phyloP scores from a whole-genome alignment of 805 yeast species.

The Scheffersomyces coipomensis region DNA sequence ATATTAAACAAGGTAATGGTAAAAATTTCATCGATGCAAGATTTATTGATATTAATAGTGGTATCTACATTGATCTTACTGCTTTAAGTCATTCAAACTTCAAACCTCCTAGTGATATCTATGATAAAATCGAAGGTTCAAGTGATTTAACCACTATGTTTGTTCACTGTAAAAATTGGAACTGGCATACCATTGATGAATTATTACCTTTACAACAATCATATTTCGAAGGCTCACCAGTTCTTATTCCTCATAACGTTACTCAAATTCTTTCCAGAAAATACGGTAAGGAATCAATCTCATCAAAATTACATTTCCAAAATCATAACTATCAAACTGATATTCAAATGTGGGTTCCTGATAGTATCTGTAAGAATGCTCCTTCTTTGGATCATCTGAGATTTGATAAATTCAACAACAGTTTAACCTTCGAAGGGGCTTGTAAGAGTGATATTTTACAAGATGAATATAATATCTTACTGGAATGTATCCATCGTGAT shows the following conservation, averaged over 20 bases:
- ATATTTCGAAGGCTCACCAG: constrained; percentile 35
- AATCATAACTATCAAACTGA: constrained; percentile 41
- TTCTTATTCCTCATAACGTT: constrained; percentile 33
- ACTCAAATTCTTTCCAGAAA: constrained; percentile 27
- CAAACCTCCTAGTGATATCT: constrained; percentile 14
- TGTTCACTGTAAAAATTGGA: constrained; percentile 39
- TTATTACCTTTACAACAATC: constrained; percentile 34
- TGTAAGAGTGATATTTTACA: constrained; percentile 32
- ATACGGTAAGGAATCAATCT: constrained; percentile 29
- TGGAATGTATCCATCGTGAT: constrained; percentile 24
- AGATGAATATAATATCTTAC: constrained; percentile 35
- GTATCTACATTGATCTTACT: constrained; percentile 45
- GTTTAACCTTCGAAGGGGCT: constrained; percentile 36
- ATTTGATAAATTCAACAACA: constrained; percentile 20
- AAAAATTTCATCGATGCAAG: constrained; percentile 35
- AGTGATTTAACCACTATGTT: constrained; percentile 14
- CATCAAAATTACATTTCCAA: constrained; percentile 22
- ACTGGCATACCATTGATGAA: constrained; percentile 37
- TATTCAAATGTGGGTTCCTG: constrained; percentile 47
- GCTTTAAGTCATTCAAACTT: constrained; percentile 30
- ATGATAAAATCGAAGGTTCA: constrained; percentile 5
- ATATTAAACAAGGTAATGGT: constrained; percentile 41
- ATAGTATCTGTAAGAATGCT: constrained; percentile 30
- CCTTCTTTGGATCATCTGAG: constrained; percentile 23
- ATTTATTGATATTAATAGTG: constrained; percentile 35